These are phyloP conservation scores for Phytophthora pisi DNA, from an alignment of 352 stramenopile species.

Conservation along the genomic window DNA sequence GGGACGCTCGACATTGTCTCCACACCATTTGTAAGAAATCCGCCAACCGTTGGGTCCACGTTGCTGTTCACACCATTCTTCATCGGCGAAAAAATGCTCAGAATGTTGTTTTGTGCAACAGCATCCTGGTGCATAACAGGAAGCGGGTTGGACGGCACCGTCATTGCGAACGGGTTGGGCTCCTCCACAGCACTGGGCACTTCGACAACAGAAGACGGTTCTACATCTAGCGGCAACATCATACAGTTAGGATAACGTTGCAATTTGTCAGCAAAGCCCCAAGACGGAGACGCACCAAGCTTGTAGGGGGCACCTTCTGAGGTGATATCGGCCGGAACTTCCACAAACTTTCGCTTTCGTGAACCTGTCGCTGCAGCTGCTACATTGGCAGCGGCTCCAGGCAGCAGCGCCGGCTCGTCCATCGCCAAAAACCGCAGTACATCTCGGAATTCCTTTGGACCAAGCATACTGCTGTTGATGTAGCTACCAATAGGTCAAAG, in stretches of 20 bases:
- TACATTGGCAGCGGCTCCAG: slow-evolving; percentile 49
- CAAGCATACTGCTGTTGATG: slow-evolving; percentile 79
- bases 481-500: slow-evolving; percentile 71
- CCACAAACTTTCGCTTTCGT: slow-evolving; percentile 86
- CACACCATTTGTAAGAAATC: slow-evolving; percentile 40
- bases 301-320: slow-evolving; percentile 26
- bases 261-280: background rate
- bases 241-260: background rate
- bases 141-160: slow-evolving; percentile 28
- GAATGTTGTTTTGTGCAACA: slow-evolving; percentile 52
- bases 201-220: slow-evolving; percentile 55
- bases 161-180: slow-evolving; percentile 41
- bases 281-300: slow-evolving; percentile 24
- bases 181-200: slow-evolving; percentile 45
- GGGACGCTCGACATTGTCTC: slow-evolving; percentile 1
- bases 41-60: slow-evolving; percentile 16
- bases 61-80: slow-evolving; percentile 29
- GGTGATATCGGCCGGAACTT: slow-evolving; percentile 50
- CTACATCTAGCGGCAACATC: slow-evolving; percentile 22
- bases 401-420: slow-evolving; percentile 80
- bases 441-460: slow-evolving; percentile 86
- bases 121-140: slow-evolving; percentile 21
- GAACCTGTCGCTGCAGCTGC: slow-evolving; percentile 39
- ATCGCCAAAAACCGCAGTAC: slow-evolving; percentile 86
- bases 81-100: slow-evolving; percentile 80